Base-by-base conservation (phyloP, 2,329 filamentous ascomycete genomes). In the Cladosporium velox region DNA sequence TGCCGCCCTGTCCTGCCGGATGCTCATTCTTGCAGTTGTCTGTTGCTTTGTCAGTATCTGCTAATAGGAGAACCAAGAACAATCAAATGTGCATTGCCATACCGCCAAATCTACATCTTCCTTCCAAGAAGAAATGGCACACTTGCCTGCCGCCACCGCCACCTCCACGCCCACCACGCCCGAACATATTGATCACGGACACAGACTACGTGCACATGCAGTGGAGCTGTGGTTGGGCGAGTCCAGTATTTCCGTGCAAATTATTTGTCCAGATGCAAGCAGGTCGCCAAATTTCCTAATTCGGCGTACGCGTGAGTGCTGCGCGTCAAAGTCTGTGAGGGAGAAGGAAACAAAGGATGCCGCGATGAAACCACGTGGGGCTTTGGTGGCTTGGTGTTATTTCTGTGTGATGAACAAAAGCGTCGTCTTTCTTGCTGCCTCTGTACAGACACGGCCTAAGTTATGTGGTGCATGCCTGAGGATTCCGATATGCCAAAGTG, bases 91-190 rank as follows among this genome's bases (percentile, higher is more conserved):
- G 38, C 18, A n/a, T 44, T 10, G 4, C 7, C 82, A 69, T 80
- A 89, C 88, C 81, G 78, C 89, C 89, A 74, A 85, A 87, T 72
- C 80, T 86, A 81, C 90, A 92, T 68, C 82, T 82, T 52, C 88
- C 88, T 75, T 88, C 83, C 74, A 85, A 84, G 73, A 83, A 92
- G 76, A 86, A 91, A 69, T 78, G 84, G 81, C 90, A 92, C 65
- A 90, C 74, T 34, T 66, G 67, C 47, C 62, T 59, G 26, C 68
- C 62, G 7, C 66, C 65, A 57, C 65, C 66, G 57, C 62, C 62
- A 41, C 52, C 52, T 14, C 30, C 12, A n/a, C 55, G 55, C 12
- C 55, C 55, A 58, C 63, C 63, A 54, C 63, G 63, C 26, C 63
- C 63, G 26, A 59, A 65, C 63, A 65, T 65, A 24, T 6, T 60